A percentile compares a stretch with the other conserved stretches of the same genome.
phyloP scores from a whole-genome alignment of 208 protist species.

The Acanthamoeba royreba region DNA sequence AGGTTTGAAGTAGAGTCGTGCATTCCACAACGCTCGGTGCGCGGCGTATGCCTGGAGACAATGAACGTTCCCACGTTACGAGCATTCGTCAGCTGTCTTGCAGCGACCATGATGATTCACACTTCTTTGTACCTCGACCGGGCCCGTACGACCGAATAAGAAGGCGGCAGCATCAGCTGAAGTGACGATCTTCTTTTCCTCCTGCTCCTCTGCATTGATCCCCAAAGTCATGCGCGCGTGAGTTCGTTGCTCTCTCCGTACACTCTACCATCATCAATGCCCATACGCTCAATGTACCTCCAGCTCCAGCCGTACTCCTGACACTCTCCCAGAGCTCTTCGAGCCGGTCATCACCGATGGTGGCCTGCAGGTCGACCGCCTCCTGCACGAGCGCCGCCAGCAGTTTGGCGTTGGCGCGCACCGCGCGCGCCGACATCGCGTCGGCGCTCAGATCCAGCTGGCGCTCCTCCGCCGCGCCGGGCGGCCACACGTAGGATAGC shows the following conservation, averaged over 20 bases:
- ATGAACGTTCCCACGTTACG: no score
- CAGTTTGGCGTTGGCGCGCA: not conserved
- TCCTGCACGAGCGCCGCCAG: not conserved
- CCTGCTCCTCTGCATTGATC: not conserved
- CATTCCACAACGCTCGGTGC: not conserved
- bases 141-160: not conserved
- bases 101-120: no score
- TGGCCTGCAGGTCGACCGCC: not conserved
- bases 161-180: not conserved
- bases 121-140: not conserved
- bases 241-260: no score
- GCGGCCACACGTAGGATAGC: conserved; percentile 10
- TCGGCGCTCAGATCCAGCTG: not conserved
- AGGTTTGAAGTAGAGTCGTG: not conserved
- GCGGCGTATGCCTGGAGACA: not conserved
- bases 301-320: not conserved
- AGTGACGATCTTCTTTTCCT: not conserved
- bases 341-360: not conserved
- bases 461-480: not conserved
- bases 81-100: no score
- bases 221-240: no score
- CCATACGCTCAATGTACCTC: not conserved
- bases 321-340: not conserved
- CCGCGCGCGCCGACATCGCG: not conserved
- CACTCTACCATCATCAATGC: no score